phyloP scores from a whole-genome alignment of 1,284 basidiomycete species.

The Golubevia sp. region DNA sequence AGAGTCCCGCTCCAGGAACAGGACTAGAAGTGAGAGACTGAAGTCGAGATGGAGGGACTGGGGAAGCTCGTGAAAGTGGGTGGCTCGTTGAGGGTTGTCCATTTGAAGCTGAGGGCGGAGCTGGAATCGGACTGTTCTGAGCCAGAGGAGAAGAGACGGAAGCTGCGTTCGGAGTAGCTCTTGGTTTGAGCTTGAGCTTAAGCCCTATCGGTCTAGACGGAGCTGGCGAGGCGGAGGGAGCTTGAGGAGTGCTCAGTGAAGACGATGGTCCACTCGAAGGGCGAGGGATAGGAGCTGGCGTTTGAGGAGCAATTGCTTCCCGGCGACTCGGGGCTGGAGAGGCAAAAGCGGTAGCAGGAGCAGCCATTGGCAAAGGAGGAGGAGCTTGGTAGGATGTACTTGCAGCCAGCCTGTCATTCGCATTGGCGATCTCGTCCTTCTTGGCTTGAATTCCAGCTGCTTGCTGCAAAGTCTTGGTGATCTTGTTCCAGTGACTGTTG shows the following conservation, averaged over 20 bases:
- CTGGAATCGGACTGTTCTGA: background rate
- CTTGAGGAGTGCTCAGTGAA: constrained; percentile 1
- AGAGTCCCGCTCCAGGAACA: too few relatives aligned
- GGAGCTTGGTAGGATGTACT: constrained; percentile 13
- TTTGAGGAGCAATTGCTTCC: background rate
- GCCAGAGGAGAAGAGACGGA: background rate
- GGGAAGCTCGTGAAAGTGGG: constrained; percentile 1
- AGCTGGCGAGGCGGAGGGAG: constrained; percentile 9
- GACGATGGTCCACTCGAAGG: too few relatives aligned
- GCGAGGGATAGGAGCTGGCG: too few relatives aligned
- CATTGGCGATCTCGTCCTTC: constrained; percentile 6
- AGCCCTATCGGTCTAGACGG: constrained; percentile 4
- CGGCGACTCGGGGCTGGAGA: background rate
- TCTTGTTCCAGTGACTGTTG: constrained; percentile 73
- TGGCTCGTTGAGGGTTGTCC: background rate
- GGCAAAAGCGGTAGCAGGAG: background rate
- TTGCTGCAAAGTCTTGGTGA: constrained; percentile 58
- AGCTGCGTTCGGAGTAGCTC: constrained; percentile 6
- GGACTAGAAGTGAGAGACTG: too few relatives aligned
- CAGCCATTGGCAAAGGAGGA: background rate
- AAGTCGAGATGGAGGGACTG: background rate
- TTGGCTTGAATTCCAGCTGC: constrained; percentile 37
- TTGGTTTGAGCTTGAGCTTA: constrained; percentile 17
- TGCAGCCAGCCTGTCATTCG: constrained; percentile 28
- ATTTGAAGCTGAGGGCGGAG: constrained; percentile 1